Conservation (phyloP, 2,329 filamentous ascomycete genomes). For the Anthostomella pinea region DNA sequence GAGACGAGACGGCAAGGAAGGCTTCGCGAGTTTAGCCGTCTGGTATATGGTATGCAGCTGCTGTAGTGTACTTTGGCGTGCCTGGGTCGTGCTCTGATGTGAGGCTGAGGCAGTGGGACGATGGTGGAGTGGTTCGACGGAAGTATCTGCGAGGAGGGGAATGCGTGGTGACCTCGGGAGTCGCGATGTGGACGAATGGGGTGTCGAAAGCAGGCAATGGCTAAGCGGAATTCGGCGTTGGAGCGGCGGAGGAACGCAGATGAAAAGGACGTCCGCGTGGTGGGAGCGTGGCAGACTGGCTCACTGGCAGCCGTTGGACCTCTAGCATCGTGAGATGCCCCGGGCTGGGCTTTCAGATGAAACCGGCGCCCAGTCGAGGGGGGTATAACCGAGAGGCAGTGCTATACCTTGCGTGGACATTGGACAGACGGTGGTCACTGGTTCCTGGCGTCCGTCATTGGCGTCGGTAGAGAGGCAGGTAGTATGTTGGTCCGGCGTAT, state of each 20-base stretch:
- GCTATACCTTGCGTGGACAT: constrained; percentile 3
- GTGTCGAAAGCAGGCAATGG: constrained; percentile 18
- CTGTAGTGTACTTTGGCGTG: constrained; percentile 12
- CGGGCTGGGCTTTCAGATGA: constrained; percentile 23
- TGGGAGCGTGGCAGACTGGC: constrained; percentile 7
- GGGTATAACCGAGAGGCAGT: constrained; percentile 25
- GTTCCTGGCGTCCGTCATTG: no score
- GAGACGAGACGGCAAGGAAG: constrained; percentile 3
- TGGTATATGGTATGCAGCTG: constrained; percentile 7
- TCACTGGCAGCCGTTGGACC: constrained; percentile 18
- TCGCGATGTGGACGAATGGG: constrained; percentile 18
- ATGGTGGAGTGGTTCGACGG: constrained; percentile 17
- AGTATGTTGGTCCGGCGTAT: no score
- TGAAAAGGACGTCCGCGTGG: constrained; percentile 19
- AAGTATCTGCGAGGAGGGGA: constrained; percentile 7
- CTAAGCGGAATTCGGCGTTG: constrained; percentile 9
- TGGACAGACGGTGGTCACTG: no score
- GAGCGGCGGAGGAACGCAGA: constrained; percentile 18
- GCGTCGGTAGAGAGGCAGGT: no score
- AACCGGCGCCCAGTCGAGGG: constrained; percentile 24
- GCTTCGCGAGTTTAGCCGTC: constrained; percentile 14
- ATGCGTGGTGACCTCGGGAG: constrained; percentile 7
- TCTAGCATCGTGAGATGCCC: constrained; percentile 22
- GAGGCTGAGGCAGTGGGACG: constrained; percentile 24
- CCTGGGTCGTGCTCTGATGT: constrained; percentile 13